Conservation (phyloP, 306 rosid species). For the Cucurbita argyrosperma region DNA sequence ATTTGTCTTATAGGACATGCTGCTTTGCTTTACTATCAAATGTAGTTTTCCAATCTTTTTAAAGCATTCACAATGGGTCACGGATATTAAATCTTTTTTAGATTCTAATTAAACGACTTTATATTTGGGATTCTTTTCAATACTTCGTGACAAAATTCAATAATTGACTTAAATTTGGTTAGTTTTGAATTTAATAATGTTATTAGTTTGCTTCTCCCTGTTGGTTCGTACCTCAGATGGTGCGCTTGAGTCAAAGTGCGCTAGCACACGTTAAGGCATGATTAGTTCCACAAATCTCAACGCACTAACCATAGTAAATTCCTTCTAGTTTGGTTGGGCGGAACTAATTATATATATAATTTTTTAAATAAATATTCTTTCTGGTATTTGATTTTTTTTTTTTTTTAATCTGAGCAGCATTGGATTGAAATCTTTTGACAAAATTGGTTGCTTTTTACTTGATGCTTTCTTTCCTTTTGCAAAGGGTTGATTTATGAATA, state of each 20-base stretch:
- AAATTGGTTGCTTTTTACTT: neutral
- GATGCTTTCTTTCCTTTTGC: slow-evolving; percentile 15
- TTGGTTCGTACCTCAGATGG: too few relatives aligned
- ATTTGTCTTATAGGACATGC: neutral
- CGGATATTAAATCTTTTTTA: neutral
- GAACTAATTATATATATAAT: too few relatives aligned
- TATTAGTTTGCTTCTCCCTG: neutral
- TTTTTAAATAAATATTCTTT: too few relatives aligned
- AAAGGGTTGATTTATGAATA: slow-evolving; percentile 10
- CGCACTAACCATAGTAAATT: too few relatives aligned
- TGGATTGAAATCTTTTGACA: neutral
- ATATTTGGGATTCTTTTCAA: neutral
- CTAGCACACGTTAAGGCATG: too few relatives aligned
- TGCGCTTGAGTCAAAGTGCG: too few relatives aligned
- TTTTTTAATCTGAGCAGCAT: neutral
- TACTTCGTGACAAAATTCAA: neutral
- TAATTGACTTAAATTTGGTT: neutral
- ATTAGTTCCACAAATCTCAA: too few relatives aligned
- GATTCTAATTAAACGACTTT: neutral
- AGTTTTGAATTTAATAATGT: too few relatives aligned
- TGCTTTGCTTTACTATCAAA: neutral
- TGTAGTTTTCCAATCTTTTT: neutral
- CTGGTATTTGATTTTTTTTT: too few relatives aligned
- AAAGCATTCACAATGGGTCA: too few relatives aligned
- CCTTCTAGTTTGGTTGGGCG: too few relatives aligned